Evolutionary conservation across 2,329 filamentous ascomycete genomes (phyloP), one percentile per base, ranked within the genome.

Genomic region (Aspergillus unguis): DNA sequence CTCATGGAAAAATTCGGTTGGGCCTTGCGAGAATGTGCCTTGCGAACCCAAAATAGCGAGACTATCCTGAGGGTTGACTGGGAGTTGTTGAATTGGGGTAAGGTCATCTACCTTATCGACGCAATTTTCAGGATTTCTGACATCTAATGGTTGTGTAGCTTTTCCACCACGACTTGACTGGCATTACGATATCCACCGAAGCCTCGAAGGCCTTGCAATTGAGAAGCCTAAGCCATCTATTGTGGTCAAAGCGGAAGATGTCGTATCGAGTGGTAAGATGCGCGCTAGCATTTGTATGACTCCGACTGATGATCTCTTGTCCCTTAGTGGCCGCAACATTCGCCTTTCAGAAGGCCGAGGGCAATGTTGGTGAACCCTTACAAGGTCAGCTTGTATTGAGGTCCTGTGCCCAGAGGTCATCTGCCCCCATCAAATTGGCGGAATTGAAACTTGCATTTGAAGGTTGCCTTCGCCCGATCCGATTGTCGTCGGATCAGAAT

Each of bases 301-400:
- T 28, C 41, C 44, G 31, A 61, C 69, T 57, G 44, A 59, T 44
- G 10, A 31, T 35, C 11, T 26, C n/a, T 49, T 42, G 17, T 54
- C 62, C n/a, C 29, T n/a, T 55, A 76, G 77, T 84, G 35, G 73
- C 72, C 17, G 65, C 77, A 3, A 73, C 75, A 4, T 79, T 85
- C 56, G 75, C 77, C 1, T 85, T 85, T 56, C 73, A 71, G 33
- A 75, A 73, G 48, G 65, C 70, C 0, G 77, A 84, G 64, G 81
- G 80, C 26, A 80, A 84, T 64, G 83, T 85, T 40, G 82, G 82
- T 26, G 82, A 85, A 57, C 71, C 76, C 4, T 62, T 85, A 6
- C 70, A 71, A n/a, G 77, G 76, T n/a, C 83, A 85, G 57, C 69
- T 86, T 45, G 68, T 71, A 5, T 65, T 85, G 8, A 70, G 63